Evolutionary conservation across 306 rosid species (phyloP), one percentile per base, ranked within the genome.

Genomic region (Rubus idaeus): DNA sequence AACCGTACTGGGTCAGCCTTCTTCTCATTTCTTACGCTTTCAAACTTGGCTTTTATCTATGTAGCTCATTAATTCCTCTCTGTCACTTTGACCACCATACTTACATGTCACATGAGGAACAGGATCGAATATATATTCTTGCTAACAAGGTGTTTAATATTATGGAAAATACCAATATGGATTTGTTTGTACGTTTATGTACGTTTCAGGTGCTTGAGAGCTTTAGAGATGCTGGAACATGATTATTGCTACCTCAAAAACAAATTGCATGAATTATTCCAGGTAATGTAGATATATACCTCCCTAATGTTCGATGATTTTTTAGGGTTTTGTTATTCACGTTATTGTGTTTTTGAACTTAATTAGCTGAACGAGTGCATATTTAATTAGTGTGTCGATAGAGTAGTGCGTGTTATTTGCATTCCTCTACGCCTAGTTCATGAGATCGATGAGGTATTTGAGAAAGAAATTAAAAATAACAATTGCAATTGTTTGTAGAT

Each of bases 231-330:
- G 80, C 88, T 94, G 40, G 98, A 94, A 70, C 92, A 92, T 61
- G 98, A 94, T 72, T 94, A 94, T 52, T 92, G 98, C 79, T 94
- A 92, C 85, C 96, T 94, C 77, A 94, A 94, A 83, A 90, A 85
- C 91, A 94, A 94, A 78, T 76, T 94, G 77, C 97, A 94, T 51
- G 96, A 94, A 81, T 85, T 92, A 17, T 92, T 94, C 87, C 98
- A 94, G 76, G 98, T 94, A 89, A 78, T 5, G 23, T 10, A 9
- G 7, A 8, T 42, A n/a, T n/a, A n/a, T n/a, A 42, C 35, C 35
- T 30, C 35, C 35, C 35, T 30, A 30, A 30, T 30, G 2, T 30
- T 30, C 1, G 35, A 30, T 30, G 1, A 23, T 23, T 20, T 8
- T 2, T 18, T 21, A 21, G 30, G 20, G 35, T 21, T 10, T 0